These are phyloP conservation scores for Cytospora mali DNA, from an alignment of 2,329 filamentous ascomycete species.

Conservation along the genomic window DNA sequence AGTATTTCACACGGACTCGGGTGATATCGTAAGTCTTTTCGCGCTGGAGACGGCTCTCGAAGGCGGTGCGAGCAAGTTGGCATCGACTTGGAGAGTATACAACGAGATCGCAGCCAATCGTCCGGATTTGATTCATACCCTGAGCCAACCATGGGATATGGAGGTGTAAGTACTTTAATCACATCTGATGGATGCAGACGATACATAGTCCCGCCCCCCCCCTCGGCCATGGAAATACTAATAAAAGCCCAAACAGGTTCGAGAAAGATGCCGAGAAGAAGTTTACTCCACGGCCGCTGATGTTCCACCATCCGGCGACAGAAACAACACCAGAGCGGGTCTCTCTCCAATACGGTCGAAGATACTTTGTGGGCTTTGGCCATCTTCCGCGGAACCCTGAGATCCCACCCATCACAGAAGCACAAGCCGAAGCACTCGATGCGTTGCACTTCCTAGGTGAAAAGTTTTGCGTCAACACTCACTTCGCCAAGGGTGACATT, in stretches of 20 bases:
- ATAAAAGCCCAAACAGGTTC: constrained; percentile 45
- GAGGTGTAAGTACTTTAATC: constrained; percentile 47
- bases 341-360: constrained; percentile 62
- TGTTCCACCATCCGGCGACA: constrained; percentile 57
- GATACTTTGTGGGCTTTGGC: constrained; percentile 60
- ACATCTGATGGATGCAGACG: constrained; percentile 30
- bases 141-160: constrained; percentile 55
- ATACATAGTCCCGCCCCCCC: too few relatives aligned
- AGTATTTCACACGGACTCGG: constrained; percentile 63
- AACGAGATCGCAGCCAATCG: constrained; percentile 61
- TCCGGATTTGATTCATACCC: constrained; percentile 61
- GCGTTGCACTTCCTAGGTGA: constrained; percentile 53
- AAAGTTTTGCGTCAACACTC: constrained; percentile 46
- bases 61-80: constrained; percentile 61
- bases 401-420: constrained; percentile 59
- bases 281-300: constrained; percentile 53
- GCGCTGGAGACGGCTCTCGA: constrained; percentile 54
- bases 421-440: constrained; percentile 56
- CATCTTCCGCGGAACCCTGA: constrained; percentile 53
- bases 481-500: constrained; percentile 55
- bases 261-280: constrained; percentile 46
- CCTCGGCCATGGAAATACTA: constrained; percentile 45
- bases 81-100: constrained; percentile 62
- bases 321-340: constrained; percentile 52
- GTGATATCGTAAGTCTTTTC: constrained; percentile 63